Base-by-base conservation (phyloP, 257 asterid species). In the Petunia axillaris region DNA sequence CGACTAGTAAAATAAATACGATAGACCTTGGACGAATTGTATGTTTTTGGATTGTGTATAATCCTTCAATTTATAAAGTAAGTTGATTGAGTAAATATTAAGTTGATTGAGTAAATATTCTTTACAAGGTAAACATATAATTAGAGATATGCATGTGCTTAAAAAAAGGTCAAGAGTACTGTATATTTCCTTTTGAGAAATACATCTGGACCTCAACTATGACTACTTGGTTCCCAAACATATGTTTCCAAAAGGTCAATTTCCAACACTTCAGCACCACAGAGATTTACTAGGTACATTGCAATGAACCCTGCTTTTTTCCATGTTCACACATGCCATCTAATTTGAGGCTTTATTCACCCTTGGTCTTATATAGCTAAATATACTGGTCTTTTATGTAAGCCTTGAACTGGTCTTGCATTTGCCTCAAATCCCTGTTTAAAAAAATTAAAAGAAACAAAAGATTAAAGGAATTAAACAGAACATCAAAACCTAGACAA, bases 391-490 rank as follows among this genome's bases (percentile, higher is more conserved):
- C 77, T 50, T 71, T 15, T 71, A 48, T 35, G 44, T 50, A 71
- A 71, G 60, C 62, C 6, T 66, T 90, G 94, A 62, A n/a, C 76
- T n/a, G 94, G 94, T 81, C 94, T 87, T 76, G 94, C 86, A 79
- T 90, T 90, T 6, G 57, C 48, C 81, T 86, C 84, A 53, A 40
- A 87, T 35, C 88, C 94, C 93, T 90, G 64, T 76, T 16, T 65
- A 7, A 59, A 2, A 8, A 60, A 2, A 0, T 59, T 59, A 57
- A 63, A 36, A 37, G 15, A 3, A 9, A 63, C 9, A 63, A 52
- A 73, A 55, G 4, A 36, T n/a, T 1, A 9, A 67, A 50, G 25
- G 8, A 8, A 25, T 25, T 25, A 8, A 59, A n/a, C 55, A 1
- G 3, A 3, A n/a, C 7, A 25, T 25, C 25, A 25, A 25, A 25